Base-by-base conservation (phyloP, 768 basidiomycete genomes). In the Boletus reticulatus region DNA sequence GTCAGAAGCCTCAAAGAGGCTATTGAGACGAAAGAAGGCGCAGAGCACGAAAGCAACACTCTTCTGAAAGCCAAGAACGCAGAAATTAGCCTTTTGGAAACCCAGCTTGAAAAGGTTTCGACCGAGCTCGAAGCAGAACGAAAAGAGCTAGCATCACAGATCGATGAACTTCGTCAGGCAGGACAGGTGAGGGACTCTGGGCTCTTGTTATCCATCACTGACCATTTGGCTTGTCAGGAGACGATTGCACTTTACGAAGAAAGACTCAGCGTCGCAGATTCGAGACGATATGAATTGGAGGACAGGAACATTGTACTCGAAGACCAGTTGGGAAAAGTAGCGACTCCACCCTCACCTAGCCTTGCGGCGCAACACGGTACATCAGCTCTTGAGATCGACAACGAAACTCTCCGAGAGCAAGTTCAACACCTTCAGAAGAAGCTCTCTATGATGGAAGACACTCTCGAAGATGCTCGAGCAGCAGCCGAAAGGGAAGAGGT, bases 181-280 rank as follows among this genome's bases (percentile, higher is more conserved):
- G 95, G 95, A 36, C 92, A 95, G 78, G 92, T 92, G 65, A 62
- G 78, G 57, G 20, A 13, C 22, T 48, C 44, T 29, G 17, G 31
- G 12, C 48, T 39, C 47, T 19, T 53, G 32, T 17, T 31, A 14
- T 39, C 29, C 20, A 19, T 19, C 13, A 43, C 52, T 44, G 19
- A 60, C 27, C 16, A 16, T 52, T 49, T 20, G 51, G 53, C 13
- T 46, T 49, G 46, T n/a, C 24, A 94, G 91, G 92, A 94, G 84
- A 93, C 94, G 0, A 97, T 97, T 56, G 91, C 92, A 19, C 78
- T 97, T 12, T 98, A 98, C 66, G 96, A 99, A 74, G 92, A 94
- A 66, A 84, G 87, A 37, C 76, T 96, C 6, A 88, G 83, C 54
- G 78, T 78, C 2, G 80, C 84, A 20, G 89, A 94, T 62, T 76